phyloP scores from a whole-genome alignment of 73 alveolate species.

The Paramecium sonneborni region DNA sequence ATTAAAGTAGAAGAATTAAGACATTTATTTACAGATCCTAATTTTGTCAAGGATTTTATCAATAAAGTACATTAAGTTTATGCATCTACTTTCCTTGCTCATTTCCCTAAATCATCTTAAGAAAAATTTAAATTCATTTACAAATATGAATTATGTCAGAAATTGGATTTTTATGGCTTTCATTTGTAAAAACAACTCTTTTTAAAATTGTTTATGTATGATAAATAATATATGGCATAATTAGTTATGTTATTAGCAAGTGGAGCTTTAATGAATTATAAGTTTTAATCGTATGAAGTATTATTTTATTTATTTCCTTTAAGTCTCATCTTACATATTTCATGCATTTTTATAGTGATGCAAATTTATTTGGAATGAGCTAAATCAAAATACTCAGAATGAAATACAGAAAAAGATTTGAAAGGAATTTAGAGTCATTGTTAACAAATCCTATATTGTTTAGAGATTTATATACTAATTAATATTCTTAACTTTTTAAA shows the following conservation, averaged over 20 bases:
- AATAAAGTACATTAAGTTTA: constrained; percentile 31
- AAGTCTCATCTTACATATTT: constrained; percentile 46
- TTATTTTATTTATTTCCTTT: not conserved
- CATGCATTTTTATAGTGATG: constrained; percentile 62
- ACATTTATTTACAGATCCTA: constrained; percentile 20
- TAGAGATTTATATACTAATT: not conserved
- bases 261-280: constrained; percentile 52
- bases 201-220: constrained; percentile 18
- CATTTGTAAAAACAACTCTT: constrained; percentile 47
- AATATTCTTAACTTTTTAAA: not conserved
- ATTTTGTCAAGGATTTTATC: not conserved
- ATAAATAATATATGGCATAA: constrained; percentile 3
- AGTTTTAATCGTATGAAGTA: constrained; percentile 55
- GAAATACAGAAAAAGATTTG: constrained; percentile 35
- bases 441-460: not conserved
- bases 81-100: not conserved
- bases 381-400: not conserved
- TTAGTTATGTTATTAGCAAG: not conserved
- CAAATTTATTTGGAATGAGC: constrained; percentile 50
- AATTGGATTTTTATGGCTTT: constrained; percentile 61
- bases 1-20: constrained; percentile 46
- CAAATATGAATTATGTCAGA: constrained; percentile 44
- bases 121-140: constrained; percentile 43
- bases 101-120: not conserved
- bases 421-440: not conserved